phyloP scores from a whole-genome alignment of 179 eudicot species.

The Amaranthus tricolor region DNA sequence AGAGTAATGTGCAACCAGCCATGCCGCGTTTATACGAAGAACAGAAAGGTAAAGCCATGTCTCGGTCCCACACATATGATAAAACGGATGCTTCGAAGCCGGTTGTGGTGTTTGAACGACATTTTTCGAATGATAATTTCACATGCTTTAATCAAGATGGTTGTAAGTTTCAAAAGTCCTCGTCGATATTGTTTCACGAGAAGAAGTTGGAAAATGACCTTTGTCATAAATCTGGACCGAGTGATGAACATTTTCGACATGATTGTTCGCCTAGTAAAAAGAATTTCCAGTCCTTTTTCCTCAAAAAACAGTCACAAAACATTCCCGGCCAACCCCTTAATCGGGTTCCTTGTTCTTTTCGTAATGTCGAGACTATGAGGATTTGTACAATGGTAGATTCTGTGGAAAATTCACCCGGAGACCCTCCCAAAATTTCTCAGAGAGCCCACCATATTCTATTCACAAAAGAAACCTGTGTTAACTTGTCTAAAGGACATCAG shows the following conservation, averaged over 20 bases:
- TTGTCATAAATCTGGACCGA: constrained; percentile 25
- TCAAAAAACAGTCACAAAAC: constrained; percentile 27
- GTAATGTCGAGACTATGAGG: constrained; percentile 45
- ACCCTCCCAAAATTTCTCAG: constrained; percentile 45
- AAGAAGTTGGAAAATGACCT: constrained; percentile 27
- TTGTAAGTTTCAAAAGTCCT: constrained; percentile 28
- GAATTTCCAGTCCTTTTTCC: constrained; percentile 24
- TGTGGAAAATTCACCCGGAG: constrained; percentile 36
- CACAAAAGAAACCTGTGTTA: constrained; percentile 48
- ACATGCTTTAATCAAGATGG: constrained; percentile 31
- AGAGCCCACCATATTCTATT: constrained; percentile 49
- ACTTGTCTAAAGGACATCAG: constrained; percentile 30
- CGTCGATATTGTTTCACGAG: constrained; percentile 36
- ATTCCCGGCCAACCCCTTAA: constrained; percentile 25
- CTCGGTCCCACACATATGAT: constrained; percentile 26
- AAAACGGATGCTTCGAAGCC: constrained; percentile 31
- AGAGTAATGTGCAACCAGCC: constrained; percentile 13
- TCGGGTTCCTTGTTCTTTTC: constrained; percentile 31
- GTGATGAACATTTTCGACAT: constrained; percentile 18
- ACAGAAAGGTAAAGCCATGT: constrained; percentile 23
- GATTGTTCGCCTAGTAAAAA: constrained; percentile 27
- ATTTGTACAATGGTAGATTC: constrained; percentile 43
- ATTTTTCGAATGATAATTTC: constrained; percentile 34
- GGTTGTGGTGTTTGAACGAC: constrained; percentile 22
- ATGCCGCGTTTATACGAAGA: constrained; percentile 21